Evolutionary conservation across 2,329 filamentous ascomycete species (phyloP), one percentile per base, ranked within the genome.

Genomic region (Claviceps digitariae): DNA sequence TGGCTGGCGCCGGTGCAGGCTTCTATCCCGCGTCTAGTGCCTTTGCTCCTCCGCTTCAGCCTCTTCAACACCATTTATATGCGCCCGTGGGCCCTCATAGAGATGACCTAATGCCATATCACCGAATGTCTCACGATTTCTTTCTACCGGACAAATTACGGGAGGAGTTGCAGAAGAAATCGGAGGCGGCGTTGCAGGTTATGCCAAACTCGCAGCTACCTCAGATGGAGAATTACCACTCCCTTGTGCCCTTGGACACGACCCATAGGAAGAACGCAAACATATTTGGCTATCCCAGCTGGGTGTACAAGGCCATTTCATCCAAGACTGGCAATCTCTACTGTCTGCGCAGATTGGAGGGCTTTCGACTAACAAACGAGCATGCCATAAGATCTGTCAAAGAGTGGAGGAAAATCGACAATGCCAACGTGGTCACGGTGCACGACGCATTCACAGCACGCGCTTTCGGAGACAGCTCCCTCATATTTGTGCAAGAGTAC

Each of bases 231-330:
- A 84, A 90, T 61, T 97, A 93, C 65, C 90, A 97, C 67, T 94
- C 90, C 4, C 76, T 98, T 12, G 90, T 96, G 9, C 88, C 91
- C 4, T 73, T 98, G 45, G 90, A 97, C 67, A 87, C 84, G 9
- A 85, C 78, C 50, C 82, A 88, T 56, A 81, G 90, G 59, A 90
- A 89, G 66, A 89, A 84, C 59, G 79, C 83, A 4, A 78, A 81
- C 13, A 81, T 86, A 17, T 96, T 96, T 68, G 89, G 90, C 29
- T 95, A 89, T 63, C 82, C 85, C 6, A 95, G 86, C 61, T 97
- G 90, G 89, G 81, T 95, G 0, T 98, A 96, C 73, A 97, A 97
- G 71, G 91, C 90, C 9, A 83, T 85, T 25, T 95, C 89, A 7
- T 84, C 80, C 67, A 93, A 93, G 65, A 91, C 91, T 61, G 93